Percentiles rank a stretch among this genome's conserved stretches.
phyloP scores from a whole-genome alignment of 768 basidiomycete species.

The Tricholoma hemisulphureum region DNA sequence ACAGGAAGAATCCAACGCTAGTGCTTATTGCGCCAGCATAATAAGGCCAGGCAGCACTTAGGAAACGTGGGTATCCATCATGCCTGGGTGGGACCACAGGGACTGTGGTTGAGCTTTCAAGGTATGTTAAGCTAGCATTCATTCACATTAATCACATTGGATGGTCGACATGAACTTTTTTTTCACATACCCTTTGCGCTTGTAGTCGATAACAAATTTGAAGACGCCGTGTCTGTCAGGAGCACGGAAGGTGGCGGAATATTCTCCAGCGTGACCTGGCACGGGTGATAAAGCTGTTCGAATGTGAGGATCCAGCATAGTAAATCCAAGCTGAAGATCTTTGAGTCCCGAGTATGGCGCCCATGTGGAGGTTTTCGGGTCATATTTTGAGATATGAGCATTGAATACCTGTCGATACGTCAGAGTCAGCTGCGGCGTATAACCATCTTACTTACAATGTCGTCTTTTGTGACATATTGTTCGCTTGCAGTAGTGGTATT shows the following conservation, averaged over 20 bases:
- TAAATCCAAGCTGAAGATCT: conserved; percentile 94
- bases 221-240: conserved; percentile 98
- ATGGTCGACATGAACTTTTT: neutral
- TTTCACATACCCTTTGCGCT: conserved; percentile 74
- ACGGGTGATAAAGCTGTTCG: conserved; percentile 73
- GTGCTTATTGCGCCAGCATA: conserved; percentile 91
- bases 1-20: conserved; percentile 79
- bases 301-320: conserved; percentile 97
- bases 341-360: conserved; percentile 63
- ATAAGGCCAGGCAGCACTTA: conserved; percentile 95
- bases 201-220: conserved; percentile 92
- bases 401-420: conserved; percentile 60
- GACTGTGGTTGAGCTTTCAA: conserved; percentile 72
- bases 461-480: conserved; percentile 83
- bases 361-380: conserved; percentile 60
- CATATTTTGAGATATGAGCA: conserved; percentile 68
- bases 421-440: neutral
- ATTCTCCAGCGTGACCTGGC: conserved; percentile 57
- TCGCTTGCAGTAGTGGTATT: conserved; percentile 62
- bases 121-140: conserved; percentile 61
- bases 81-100: conserved; percentile 92
- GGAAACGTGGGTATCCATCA: conserved; percentile 93
- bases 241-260: conserved; percentile 80
- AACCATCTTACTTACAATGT: conserved; percentile 53
- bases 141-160: conserved; percentile 6